Evolutionary conservation across 75 land plant species (phyloP).

Genomic region (Pinus taeda): DNA sequence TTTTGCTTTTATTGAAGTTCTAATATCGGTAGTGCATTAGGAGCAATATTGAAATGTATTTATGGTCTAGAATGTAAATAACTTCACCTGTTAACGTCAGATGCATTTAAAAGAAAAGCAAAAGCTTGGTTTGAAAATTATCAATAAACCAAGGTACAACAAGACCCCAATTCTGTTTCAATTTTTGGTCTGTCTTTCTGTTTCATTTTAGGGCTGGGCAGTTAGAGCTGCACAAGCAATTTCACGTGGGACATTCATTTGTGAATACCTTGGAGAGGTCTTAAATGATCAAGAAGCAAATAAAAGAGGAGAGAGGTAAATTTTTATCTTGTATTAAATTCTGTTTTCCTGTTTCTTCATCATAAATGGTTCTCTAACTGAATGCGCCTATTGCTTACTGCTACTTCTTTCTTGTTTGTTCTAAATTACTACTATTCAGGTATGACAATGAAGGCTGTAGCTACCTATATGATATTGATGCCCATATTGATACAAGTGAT

Average conservation of each 20-base stretch:
- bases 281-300: conserved; percentile 76
- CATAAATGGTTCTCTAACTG: neutral
- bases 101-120: neutral
- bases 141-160: neutral
- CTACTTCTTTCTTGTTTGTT: neutral
- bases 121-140: neutral
- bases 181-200: neutral
- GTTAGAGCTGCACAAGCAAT: conserved; percentile 88
- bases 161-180: neutral
- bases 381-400: neutral
- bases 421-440: conserved; percentile 30
- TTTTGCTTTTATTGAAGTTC: neutral
- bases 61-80: neutral
- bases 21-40: neutral
- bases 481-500: conserved; percentile 51
- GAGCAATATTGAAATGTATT: neutral
- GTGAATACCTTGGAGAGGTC: conserved; percentile 96
- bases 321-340: neutral
- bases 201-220: conserved; percentile 84
- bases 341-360: neutral
- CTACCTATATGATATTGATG: conserved; percentile 80
- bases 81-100: neutral
- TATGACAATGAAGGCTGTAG: conserved; percentile 72
- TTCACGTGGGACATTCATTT: conserved; percentile 88
- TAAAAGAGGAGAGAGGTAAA: conserved; percentile 67